Conservation (phyloP, 2,329 filamentous ascomycete species). For the Pyrenophora graminea region DNA sequence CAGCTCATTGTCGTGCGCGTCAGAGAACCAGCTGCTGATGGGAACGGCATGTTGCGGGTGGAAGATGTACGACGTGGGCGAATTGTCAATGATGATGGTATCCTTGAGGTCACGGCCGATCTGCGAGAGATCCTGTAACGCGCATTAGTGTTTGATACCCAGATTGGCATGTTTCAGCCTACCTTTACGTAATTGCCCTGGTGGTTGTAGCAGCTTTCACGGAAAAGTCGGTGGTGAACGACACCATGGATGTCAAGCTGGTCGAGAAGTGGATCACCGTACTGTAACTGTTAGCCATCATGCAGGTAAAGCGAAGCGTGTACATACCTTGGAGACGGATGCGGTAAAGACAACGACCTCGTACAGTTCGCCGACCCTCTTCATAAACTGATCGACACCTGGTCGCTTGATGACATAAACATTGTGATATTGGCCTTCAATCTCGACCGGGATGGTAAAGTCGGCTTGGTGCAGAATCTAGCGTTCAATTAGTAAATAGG, state of each 20-base stretch:
- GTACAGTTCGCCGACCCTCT: conserved; percentile 94
- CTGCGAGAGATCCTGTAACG: conserved; percentile 79
- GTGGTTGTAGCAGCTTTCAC: conserved; percentile 98
- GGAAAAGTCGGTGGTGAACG: conserved; percentile 92
- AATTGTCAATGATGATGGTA: conserved; percentile 99
- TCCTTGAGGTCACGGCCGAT: conserved; percentile 93
- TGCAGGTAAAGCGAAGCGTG: background rate
- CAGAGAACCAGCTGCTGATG: conserved; percentile 99
- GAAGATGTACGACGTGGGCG: conserved; percentile 98
- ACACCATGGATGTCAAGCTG: conserved; percentile 97
- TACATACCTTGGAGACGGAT: conserved; percentile 87
- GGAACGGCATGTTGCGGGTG: conserved; percentile 98
- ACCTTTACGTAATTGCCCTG: conserved; percentile 98
- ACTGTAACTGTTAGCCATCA: conserved; percentile 58
- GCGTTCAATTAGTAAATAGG: conserved; percentile 16
- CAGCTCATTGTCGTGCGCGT: conserved; percentile 98
- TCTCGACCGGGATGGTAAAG: conserved; percentile 98
- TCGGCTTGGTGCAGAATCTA: conserved; percentile 97
- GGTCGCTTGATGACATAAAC: conserved; percentile 99
- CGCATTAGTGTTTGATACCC: background rate
- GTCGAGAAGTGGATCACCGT: conserved; percentile 93
- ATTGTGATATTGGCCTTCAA: conserved; percentile 98
- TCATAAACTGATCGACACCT: conserved; percentile 99
- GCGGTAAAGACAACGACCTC: conserved; percentile 99
- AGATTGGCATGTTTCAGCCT: conserved; percentile 12